phyloP scores from a whole-genome alignment of 1,284 basidiomycete species.

The Acaromyces ingoldii region DNA sequence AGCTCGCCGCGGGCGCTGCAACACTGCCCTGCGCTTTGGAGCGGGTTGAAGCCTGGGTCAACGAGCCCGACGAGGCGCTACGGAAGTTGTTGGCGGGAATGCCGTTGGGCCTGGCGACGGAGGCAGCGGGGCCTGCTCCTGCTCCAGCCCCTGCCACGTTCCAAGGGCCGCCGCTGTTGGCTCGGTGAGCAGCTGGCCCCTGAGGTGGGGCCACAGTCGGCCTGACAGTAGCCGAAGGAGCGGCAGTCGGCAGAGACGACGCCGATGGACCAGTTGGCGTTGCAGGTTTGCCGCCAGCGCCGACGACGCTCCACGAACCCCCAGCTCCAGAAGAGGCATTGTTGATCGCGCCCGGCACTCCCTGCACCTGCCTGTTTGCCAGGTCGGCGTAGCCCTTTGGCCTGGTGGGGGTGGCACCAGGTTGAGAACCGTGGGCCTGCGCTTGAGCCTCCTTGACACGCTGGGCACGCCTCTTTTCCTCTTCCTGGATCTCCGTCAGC shows the following conservation, averaged over 20 bases:
- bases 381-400: slow-evolving; percentile 70
- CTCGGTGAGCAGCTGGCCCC: too few relatives aligned
- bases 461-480: slow-evolving; percentile 64
- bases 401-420: slow-evolving; percentile 50
- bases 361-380: slow-evolving; percentile 57
- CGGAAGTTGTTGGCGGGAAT: too few relatives aligned
- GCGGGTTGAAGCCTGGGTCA: too few relatives aligned
- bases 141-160: slow-evolving; percentile 8
- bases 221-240: neutral
- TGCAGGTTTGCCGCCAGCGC: slow-evolving; percentile 65
- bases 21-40: too few relatives aligned
- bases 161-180: slow-evolving; percentile 12
- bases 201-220: slow-evolving; percentile 9
- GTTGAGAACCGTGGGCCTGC: too few relatives aligned
- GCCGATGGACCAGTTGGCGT: slow-evolving; percentile 42
- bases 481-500: slow-evolving; percentile 97
- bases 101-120: too few relatives aligned
- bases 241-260: slow-evolving; percentile 35
- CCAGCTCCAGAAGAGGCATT: slow-evolving; percentile 44
- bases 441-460: slow-evolving; percentile 64
- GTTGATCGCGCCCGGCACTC: slow-evolving; percentile 1
- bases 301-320: slow-evolving; percentile 79
- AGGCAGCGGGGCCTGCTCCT: too few relatives aligned
- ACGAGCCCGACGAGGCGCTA: too few relatives aligned
- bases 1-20: slow-evolving; percentile 50